These are phyloP conservation scores for Scutellaria baicalensis DNA, from an alignment of 257 asterid species.

Conservation along the genomic window DNA sequence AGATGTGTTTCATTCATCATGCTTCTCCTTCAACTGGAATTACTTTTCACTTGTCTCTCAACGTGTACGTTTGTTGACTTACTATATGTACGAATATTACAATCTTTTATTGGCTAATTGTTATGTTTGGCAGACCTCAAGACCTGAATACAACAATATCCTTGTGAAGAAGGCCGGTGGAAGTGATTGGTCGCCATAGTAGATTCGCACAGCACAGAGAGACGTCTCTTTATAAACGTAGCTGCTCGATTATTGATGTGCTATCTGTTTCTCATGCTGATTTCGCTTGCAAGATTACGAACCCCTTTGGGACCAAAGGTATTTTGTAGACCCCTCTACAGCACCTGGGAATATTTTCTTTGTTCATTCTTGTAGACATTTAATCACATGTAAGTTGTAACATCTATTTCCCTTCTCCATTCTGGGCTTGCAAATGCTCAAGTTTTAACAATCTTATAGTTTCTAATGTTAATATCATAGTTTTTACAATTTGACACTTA, in stretches of 20 bases:
- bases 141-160: conserved; percentile 88
- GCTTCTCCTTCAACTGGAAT: not conserved
- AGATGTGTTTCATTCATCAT: not conserved
- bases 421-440: not conserved
- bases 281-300: not conserved
- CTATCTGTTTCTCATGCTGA: not conserved
- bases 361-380: not conserved
- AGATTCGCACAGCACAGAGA: not conserved
- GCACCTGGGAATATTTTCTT: not conserved
- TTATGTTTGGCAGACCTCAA: conserved; percentile 57
- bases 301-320: not conserved
- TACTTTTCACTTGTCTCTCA: not conserved
- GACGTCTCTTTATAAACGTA: not conserved
- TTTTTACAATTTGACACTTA: too few species aligned
- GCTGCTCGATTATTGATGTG: not conserved
- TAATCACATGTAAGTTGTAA: not conserved
- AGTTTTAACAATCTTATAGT: not conserved
- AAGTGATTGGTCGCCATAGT: conserved; percentile 73
- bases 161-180: conserved; percentile 91
- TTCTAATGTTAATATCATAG: not conserved
- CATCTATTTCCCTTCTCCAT: not conserved
- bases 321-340: not conserved
- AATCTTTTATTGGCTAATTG: too few species aligned
- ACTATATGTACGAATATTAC: too few species aligned
- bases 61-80: not conserved